These are phyloP conservation scores for Nicotiana tomentosiformis DNA, from an alignment of 257 asterid species.

Conservation along the genomic window DNA sequence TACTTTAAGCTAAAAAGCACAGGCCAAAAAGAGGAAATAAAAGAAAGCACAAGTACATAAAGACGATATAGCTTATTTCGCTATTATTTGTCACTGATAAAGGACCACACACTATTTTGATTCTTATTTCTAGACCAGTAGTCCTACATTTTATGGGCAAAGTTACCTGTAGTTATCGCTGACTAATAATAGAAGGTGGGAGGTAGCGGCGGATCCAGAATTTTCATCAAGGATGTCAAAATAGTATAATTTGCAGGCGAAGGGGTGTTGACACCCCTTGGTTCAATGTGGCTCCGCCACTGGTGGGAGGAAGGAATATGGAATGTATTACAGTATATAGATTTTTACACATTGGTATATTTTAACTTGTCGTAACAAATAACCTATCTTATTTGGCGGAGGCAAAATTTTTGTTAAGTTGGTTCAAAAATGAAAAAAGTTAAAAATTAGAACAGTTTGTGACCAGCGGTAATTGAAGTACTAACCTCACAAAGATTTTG, in stretches of 20 bases:
- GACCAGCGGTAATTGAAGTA: too few species aligned
- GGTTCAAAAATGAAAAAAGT: background rate
- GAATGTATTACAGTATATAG: too few species aligned
- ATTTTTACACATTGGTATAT: too few species aligned
- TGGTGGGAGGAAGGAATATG: background rate
- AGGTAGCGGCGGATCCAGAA: background rate
- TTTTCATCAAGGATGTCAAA: too few species aligned
- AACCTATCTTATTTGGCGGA: background rate
- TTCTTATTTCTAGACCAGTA: background rate
- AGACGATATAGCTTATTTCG: background rate
- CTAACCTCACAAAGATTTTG: too few species aligned
- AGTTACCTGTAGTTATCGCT: background rate
- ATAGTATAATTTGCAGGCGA: too few species aligned
- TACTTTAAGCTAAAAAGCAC: background rate
- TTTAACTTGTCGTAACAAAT: too few species aligned
- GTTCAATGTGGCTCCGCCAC: too few species aligned
- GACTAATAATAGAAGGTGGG: background rate
- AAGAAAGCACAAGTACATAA: background rate
- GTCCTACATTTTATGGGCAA: too few species aligned
- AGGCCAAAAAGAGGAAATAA: background rate
- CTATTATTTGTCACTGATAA: background rate
- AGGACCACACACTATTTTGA: background rate
- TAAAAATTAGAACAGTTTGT: too few species aligned
- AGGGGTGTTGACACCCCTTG: too few species aligned
- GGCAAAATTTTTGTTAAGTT: background rate